These are phyloP conservation scores for Sinapis alba DNA, from an alignment of 441 rosid genomes.

Conservation along the genomic window DNA sequence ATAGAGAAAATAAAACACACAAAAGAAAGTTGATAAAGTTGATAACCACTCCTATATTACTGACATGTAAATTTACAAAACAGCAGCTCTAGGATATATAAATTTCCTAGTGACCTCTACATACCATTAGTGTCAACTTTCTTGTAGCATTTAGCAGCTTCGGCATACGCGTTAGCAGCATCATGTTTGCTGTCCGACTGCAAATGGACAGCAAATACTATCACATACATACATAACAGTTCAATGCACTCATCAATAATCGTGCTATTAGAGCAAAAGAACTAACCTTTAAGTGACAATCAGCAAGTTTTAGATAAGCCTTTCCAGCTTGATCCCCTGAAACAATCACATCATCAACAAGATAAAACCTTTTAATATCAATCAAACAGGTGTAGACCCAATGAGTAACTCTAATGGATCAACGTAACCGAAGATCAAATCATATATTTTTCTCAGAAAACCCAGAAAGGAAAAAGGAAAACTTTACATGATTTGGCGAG, in stretches of 20 bases:
- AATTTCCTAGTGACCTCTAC: conserved; percentile 13
- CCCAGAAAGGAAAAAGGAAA: background rate
- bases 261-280: background rate
- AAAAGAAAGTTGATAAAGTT: background rate
- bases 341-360: conserved; percentile 26
- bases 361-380: background rate
- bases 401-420: background rate
- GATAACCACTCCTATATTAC: background rate
- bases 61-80: background rate
- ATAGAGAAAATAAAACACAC: conserved; percentile 2
- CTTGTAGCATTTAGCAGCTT: conserved; percentile 96
- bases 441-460: background rate
- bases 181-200: conserved; percentile 97
- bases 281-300: conserved; percentile 79
- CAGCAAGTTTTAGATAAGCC: conserved; percentile 71
- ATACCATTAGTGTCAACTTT: conserved; percentile 79
- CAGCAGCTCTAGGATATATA: background rate
- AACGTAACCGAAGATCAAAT: conserved; percentile 12
- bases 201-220: conserved; percentile 24
- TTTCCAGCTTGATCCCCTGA: conserved; percentile 93
- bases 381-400: background rate
- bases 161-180: conserved; percentile 89
- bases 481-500: conserved; percentile 88
- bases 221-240: background rate
- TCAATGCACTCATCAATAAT: background rate